A percentile compares a stretch with the other conserved stretches of the same genome.
These are phyloP conservation scores for Malassezia sp. DNA, from an alignment of 1,284 basidiomycete genomes.

Conservation along the genomic window DNA sequence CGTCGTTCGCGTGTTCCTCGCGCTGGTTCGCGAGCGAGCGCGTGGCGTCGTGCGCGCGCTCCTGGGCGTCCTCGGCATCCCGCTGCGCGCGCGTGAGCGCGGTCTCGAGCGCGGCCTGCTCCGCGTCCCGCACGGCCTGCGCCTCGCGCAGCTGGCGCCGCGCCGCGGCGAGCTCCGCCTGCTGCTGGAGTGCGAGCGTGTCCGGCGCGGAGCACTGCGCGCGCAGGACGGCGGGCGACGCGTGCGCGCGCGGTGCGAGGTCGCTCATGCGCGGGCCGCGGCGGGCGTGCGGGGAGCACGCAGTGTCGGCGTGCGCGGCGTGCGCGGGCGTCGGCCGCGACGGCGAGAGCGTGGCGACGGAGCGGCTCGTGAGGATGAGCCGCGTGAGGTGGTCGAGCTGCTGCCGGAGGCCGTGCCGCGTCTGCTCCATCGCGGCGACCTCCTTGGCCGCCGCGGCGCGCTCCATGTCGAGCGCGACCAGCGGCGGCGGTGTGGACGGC, in stretches of 20 bases:
- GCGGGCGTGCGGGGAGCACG: conserved; percentile 21
- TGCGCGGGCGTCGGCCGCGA: not conserved
- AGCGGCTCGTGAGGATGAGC: conserved; percentile 36
- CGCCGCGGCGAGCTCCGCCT: conserved; percentile 28
- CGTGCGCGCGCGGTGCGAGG: conserved; percentile 9
- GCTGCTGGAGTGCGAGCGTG: conserved; percentile 24
- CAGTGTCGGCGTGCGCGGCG: conserved; percentile 6
- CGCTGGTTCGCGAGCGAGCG: conserved; percentile 16
- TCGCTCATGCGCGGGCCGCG: conserved; percentile 35
- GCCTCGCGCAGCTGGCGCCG: conserved; percentile 19
- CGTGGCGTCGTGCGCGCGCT: conserved; percentile 2
- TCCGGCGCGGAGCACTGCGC: conserved; percentile 8
- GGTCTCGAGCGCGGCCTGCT: conserved; percentile 16
- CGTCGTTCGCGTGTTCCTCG: conserved; percentile 15
- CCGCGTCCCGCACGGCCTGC: not conserved
- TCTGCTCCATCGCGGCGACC: conserved; percentile 29
- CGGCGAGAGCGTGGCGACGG: conserved; percentile 20
- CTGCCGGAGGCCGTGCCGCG: conserved; percentile 24
- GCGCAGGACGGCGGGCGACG: not conserved
- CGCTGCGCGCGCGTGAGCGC: conserved; percentile 1
- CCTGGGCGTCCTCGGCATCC: conserved; percentile 6
- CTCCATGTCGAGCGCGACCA: conserved; percentile 24
- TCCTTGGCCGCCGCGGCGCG: conserved; percentile 23
- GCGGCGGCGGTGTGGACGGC: conserved; percentile 11
- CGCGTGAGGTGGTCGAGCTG: conserved; percentile 41